Evolutionary conservation across 1,284 basidiomycete species (phyloP).

Genomic region (Heterobasidion irregulare): DNA sequence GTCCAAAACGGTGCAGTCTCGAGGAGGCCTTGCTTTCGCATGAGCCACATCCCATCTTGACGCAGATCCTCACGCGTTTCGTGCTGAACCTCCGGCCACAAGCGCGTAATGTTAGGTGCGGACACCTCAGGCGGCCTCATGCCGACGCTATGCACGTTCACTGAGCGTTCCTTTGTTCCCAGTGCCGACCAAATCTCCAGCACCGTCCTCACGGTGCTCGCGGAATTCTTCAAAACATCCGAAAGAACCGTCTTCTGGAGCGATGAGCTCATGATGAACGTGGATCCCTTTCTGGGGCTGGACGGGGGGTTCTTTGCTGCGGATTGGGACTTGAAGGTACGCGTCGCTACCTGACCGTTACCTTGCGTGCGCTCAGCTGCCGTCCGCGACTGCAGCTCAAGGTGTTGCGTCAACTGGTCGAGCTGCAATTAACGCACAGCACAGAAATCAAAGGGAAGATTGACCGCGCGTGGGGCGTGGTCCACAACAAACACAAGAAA

Average conservation of each 20-base stretch:
- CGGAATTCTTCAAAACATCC: conserved; percentile 60
- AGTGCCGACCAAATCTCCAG: conserved; percentile 72
- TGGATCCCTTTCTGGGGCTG: conserved; percentile 59
- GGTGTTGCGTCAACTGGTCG: conserved; percentile 70
- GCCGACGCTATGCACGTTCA: conserved; percentile 18
- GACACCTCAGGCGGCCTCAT: conserved; percentile 19
- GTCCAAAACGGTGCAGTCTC: conserved; percentile 35
- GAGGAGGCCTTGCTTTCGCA: conserved; percentile 65
- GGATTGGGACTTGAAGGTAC: conserved; percentile 71
- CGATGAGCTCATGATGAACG: conserved; percentile 51
- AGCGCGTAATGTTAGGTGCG: conserved; percentile 79
- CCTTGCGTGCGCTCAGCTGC: conserved; percentile 2
- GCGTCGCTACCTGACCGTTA: conserved; percentile 15
- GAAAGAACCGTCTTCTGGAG: conserved; percentile 76
- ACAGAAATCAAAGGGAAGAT: conserved; percentile 59
- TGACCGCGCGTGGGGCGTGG: conserved; percentile 77
- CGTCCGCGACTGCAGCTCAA: conserved; percentile 43
- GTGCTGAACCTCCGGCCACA: conserved; percentile 72
- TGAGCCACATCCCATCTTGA: conserved; percentile 63
- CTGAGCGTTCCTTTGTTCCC: conserved; percentile 25
- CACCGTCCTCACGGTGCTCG: conserved; percentile 55
- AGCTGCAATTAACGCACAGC: conserved; percentile 65
- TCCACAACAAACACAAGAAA: conserved; percentile 76
- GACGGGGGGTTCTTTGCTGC: conserved; percentile 64
- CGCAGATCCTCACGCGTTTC: conserved; percentile 62